These are phyloP conservation scores for Saccharomycopsis sp. DNA, from an alignment of 805 yeast genomes.

Conservation along the genomic window DNA sequence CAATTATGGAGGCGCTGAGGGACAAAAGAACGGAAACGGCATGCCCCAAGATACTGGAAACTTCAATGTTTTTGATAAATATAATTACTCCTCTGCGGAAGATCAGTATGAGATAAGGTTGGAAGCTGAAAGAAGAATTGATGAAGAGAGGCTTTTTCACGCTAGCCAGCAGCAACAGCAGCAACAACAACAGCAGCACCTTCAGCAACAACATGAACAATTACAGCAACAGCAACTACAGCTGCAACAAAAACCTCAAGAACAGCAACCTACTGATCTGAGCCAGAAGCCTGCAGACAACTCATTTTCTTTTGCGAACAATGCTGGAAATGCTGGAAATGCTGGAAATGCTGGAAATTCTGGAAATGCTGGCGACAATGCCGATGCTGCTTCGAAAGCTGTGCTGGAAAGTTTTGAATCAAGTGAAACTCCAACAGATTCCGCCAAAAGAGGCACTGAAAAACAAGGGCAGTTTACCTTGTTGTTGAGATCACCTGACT, in stretches of 20 bases:
- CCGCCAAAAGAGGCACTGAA: not conserved
- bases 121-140: slow-evolving; percentile 7
- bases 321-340: no score
- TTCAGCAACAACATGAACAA: not conserved
- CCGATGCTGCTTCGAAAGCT: no score
- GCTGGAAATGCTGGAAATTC: no score
- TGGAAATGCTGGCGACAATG: no score
- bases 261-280: not conserved
- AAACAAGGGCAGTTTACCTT: slow-evolving; percentile 11
- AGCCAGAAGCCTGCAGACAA: not conserved
- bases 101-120: slow-evolving; percentile 13
- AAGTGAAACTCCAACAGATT: not conserved
- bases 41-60: slow-evolving; percentile 5
- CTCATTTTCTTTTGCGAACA: no score
- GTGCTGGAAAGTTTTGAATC: no score
- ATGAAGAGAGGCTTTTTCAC: slow-evolving; percentile 2
- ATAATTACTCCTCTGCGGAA: slow-evolving; percentile 13
- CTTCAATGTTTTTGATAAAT: slow-evolving; percentile 17
- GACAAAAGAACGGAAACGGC: slow-evolving; percentile 1
- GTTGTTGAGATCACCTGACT: slow-evolving; percentile 16
- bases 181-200: not conserved
- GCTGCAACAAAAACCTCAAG: not conserved
- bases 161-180: slow-evolving; percentile 2
- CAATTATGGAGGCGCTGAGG: not conserved
- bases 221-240: not conserved